Evolutionary conservation across 139 green algal species (phyloP).

Genomic region (Chlorella sp.): DNA sequence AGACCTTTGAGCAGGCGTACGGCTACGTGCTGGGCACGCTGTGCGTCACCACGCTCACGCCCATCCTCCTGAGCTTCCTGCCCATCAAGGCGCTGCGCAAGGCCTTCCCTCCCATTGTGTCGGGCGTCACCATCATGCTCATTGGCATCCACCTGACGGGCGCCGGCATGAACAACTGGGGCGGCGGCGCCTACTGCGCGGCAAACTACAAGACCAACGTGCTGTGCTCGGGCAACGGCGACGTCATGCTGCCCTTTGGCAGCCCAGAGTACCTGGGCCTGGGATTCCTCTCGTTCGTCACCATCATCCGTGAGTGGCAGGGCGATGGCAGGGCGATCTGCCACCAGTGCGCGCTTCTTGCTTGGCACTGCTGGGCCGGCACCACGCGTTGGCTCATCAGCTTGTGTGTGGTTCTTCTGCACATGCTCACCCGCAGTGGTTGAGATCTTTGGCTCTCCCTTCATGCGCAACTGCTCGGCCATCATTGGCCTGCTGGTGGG

Average conservation of each 20-base stretch:
- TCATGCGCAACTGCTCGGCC: conserved; percentile 59
- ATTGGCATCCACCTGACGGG: conserved; percentile 37
- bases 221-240: conserved; percentile 43
- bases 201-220: not conserved
- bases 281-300: conserved; percentile 43
- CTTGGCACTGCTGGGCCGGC: too few species aligned
- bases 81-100: conserved; percentile 34
- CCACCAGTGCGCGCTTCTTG: too few species aligned
- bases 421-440: conserved; percentile 28
- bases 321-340: too few species aligned
- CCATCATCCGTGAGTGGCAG: conserved; percentile 28
- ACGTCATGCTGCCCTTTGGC: conserved; percentile 56
- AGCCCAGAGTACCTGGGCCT: conserved; percentile 46
- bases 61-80: conserved; percentile 61
- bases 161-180: conserved; percentile 37
- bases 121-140: conserved; percentile 53
- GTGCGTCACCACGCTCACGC: conserved; percentile 42
- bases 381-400: too few species aligned
- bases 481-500: conserved; percentile 48
- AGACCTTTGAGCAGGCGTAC: conserved; percentile 46
- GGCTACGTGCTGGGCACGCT: conserved; percentile 63
- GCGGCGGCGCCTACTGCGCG: conserved; percentile 58
- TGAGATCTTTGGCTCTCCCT: conserved; percentile 70
- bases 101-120: conserved; percentile 57
- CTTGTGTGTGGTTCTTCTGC: too few species aligned